Evolutionary conservation across 2,329 filamentous ascomycete species (phyloP).

Genomic region (Fonsecaea pugnacius): DNA sequence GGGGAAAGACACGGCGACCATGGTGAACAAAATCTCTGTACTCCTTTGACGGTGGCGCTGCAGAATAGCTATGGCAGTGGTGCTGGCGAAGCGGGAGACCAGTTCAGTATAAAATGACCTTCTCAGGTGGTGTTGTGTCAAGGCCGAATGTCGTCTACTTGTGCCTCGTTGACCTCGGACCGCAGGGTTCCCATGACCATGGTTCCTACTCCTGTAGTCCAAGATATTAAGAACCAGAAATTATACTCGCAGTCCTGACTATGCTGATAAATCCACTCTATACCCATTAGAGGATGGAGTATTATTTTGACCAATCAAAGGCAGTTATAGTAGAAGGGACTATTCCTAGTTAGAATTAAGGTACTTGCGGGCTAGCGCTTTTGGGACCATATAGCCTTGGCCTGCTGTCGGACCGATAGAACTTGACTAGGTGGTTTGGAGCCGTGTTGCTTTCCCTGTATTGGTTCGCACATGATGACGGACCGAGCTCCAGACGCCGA

Average conservation of each 20-base stretch:
- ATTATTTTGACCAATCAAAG: no score
- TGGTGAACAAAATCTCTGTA: neutral
- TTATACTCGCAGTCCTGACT: no score
- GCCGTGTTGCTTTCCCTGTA: neutral
- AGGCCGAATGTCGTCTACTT: neutral
- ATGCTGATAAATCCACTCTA: no score
- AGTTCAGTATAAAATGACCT: neutral
- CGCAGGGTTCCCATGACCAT: no score
- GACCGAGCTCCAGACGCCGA: neutral
- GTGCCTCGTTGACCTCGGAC: neutral
- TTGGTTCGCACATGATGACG: neutral
- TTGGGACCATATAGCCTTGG: no score
- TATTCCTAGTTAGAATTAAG: no score
- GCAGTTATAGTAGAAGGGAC: no score
- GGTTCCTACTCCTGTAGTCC: no score
- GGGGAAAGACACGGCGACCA: constrained; percentile 4
- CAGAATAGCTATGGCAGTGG: neutral
- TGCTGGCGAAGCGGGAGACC: neutral
- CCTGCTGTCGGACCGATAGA: neutral
- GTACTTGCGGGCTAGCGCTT: no score
- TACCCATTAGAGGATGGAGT: no score
- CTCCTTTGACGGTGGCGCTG: neutral
- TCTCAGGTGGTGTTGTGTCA: neutral
- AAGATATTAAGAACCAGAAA: no score
- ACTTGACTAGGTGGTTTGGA: neutral